Evolutionary conservation across 1,284 basidiomycete species (phyloP), one percentile per base, ranked within the genome.

Genomic region (Gomphus bonarii): DNA sequence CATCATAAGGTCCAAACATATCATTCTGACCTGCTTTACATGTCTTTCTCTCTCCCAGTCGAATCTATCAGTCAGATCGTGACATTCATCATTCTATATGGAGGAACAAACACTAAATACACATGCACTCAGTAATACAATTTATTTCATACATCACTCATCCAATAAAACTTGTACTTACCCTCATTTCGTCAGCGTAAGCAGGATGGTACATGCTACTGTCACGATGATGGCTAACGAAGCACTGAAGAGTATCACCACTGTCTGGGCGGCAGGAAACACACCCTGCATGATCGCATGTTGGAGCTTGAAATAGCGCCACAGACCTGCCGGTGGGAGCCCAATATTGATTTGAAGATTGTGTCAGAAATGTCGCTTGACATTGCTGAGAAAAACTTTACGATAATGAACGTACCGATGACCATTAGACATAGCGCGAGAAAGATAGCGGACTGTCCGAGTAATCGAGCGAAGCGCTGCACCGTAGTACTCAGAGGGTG

Each of bases 271-370:
- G 14, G 75, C 78, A 7, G 82, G 82, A 64, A 81, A 85, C 38
- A 73, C 66, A 8, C 82, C 82, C 42, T 72, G 71, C 0, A 75
- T 72, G 46, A 85, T 69, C 3, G 79, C 74, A 7, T 70, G 66
- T 64, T 84, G 81, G 2, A 83, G 66, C 8, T 71, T 64, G 65
- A 82, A 84, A 65, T 80, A 85, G 6, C 82, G 73, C 9, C 65
- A 60, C 3, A 75, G 66, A 14, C 82, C 82, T 81, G 18, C n/a
- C n/a, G 28, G 22, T 12, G 30, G n/a, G 48, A 33, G 40, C 40
- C 25, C 25, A 25, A 25, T 25, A 4, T 25, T 25, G 25, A 25
- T 25, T 3, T 25, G 25, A 4, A 25, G 25, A 25, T 25, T 25
- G 25, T 16, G 22, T 28, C 44, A 47, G 11, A 25, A 47, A 4